Evolutionary conservation across 129 eudicot genomes (phyloP).

Genomic region (Lactuca sativa): DNA sequence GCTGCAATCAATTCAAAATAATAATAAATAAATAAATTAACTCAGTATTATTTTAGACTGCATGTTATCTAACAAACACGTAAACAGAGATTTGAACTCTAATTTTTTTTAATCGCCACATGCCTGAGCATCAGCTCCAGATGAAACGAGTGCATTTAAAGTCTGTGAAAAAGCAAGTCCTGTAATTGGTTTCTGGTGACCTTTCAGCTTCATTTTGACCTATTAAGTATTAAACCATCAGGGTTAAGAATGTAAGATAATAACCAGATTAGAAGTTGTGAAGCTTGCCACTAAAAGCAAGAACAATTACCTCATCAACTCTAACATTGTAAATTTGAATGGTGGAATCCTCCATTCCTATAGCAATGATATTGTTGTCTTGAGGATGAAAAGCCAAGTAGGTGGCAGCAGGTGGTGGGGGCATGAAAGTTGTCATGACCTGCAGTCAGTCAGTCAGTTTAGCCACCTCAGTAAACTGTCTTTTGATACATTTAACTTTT

Average conservation of each 20-base stretch:
- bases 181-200: conserved; percentile 72
- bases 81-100: not conserved
- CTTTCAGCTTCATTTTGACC: conserved; percentile 76
- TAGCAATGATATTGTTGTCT: conserved; percentile 80
- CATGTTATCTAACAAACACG: not conserved
- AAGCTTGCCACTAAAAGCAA: not conserved
- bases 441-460: conserved; percentile 17
- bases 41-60: not conserved
- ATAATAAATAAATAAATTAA: not conserved
- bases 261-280: not conserved
- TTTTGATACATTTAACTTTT: not conserved
- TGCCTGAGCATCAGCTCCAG: conserved; percentile 89
- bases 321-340: conserved; percentile 78
- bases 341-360: conserved; percentile 85
- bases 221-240: conserved; percentile 23
- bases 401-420: conserved; percentile 83
- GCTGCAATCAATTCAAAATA: conserved; percentile 36
- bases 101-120: conserved; percentile 25
- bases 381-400: conserved; percentile 87
- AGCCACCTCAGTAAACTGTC: conserved; percentile 12
- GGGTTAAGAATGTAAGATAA: not conserved
- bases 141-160: conserved; percentile 64
- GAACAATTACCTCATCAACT: conserved; percentile 65
- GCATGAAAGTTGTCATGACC: conserved; percentile 92
- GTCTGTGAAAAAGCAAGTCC: conserved; percentile 85